Evolutionary conservation across 805 yeast species (phyloP).

Genomic region (Phaffomyces thermotolerans): DNA sequence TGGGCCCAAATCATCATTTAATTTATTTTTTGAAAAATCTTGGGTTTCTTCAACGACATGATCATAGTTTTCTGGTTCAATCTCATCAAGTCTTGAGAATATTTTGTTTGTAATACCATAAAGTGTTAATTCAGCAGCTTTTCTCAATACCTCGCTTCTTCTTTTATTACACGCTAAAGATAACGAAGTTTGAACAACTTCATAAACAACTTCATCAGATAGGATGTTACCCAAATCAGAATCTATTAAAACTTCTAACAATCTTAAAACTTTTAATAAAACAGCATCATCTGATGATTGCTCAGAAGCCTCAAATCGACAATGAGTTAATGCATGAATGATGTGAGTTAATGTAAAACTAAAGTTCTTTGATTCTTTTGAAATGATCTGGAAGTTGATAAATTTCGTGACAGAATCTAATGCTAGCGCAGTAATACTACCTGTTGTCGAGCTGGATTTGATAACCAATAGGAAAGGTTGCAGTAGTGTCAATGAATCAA

Average conservation of each 20-base stretch:
- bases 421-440: conserved; percentile 77
- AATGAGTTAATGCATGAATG: conserved; percentile 69
- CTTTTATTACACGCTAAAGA: conserved; percentile 89
- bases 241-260: conserved; percentile 60
- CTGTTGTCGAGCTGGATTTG: conserved; percentile 79
- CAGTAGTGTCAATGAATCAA: conserved; percentile 66
- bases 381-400: conserved; percentile 61
- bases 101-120: conserved; percentile 59
- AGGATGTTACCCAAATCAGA: conserved; percentile 60
- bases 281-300: conserved; percentile 90
- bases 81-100: conserved; percentile 50
- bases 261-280: conserved; percentile 68
- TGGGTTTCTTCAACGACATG: conserved; percentile 39
- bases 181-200: conserved; percentile 84
- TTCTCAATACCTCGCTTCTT: conserved; percentile 81
- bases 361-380: conserved; percentile 45
- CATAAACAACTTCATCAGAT: conserved; percentile 77
- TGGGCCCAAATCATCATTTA: conserved; percentile 44
- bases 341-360: conserved; percentile 55
- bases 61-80: conserved; percentile 39
- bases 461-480: conserved; percentile 85
- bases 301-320: conserved; percentile 93
- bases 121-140: conserved; percentile 83
- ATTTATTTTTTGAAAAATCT: conserved; percentile 37
- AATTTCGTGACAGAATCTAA: conserved; percentile 69